These are phyloP conservation scores for Cucumis hystrix DNA, from an alignment of 306 rosid species.

Conservation along the genomic window DNA sequence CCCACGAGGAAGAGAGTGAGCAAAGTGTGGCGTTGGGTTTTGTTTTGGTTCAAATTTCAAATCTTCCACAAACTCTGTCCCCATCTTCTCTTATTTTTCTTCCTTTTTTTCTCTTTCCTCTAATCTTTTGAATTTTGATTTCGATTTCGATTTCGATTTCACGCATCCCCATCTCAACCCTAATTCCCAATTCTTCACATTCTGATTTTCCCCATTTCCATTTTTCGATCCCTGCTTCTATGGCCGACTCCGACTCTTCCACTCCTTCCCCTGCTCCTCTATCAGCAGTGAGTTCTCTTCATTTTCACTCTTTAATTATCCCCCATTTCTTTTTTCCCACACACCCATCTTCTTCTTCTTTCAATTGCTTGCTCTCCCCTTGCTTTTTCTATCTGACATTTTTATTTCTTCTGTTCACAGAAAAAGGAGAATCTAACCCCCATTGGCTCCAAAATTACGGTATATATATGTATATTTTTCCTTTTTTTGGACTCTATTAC, in stretches of 20 bases:
- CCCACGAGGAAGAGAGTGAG: not conserved
- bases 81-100: not conserved
- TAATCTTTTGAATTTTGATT: not conserved
- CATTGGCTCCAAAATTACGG: conserved; percentile 56
- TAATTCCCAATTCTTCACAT: not conserved
- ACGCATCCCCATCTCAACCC: not conserved
- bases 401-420: conserved; percentile 22
- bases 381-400: not conserved
- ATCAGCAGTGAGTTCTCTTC: conserved; percentile 18
- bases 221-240: conserved; percentile 5
- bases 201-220: not conserved
- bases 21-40: not conserved
- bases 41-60: not conserved
- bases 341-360: too few relatives aligned
- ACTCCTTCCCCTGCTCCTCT: conserved; percentile 18
- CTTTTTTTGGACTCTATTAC: not conserved
- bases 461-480: not conserved
- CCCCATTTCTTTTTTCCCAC: not conserved
- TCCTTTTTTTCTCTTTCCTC: not conserved
- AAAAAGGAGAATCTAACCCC: conserved; percentile 61
- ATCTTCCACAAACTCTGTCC: not conserved
- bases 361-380: too few relatives aligned
- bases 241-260: conserved; percentile 28
- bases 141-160: not conserved
- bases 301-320: not conserved